Conservation (phyloP, 169 alveolate species). For the Amoebophrya sp. region DNA sequence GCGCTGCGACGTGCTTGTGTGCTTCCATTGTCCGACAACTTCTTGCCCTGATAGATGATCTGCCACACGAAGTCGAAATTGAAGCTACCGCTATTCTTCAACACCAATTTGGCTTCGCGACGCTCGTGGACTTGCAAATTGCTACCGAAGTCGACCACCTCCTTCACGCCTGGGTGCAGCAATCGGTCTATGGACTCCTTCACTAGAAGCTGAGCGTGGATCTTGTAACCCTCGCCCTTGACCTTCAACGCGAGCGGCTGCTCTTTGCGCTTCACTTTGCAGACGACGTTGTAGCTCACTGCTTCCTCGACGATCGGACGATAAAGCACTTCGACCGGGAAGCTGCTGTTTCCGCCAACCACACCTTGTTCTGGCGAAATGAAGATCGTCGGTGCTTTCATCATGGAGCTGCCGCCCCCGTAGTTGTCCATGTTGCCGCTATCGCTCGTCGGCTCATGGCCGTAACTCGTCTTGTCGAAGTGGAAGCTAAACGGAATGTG, state of each 20-base stretch:
- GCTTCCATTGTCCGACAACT: not conserved
- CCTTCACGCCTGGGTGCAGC: slow-evolving; percentile 38
- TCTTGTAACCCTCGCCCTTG: slow-evolving; percentile 71
- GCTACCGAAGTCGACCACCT: not conserved
- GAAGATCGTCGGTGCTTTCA: slow-evolving; percentile 24
- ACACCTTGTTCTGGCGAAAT: slow-evolving; percentile 38
- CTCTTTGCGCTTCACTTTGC: slow-evolving; percentile 76
- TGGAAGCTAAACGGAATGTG: slow-evolving; percentile 77
- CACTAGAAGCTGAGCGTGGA: slow-evolving; percentile 74
- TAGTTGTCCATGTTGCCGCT: slow-evolving; percentile 33
- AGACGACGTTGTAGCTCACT: slow-evolving; percentile 73
- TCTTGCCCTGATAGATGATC: slow-evolving; percentile 42
- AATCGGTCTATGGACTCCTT: slow-evolving; percentile 64
- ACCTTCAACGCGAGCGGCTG: slow-evolving; percentile 77
- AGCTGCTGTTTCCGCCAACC: slow-evolving; percentile 41
- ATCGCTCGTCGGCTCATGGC: slow-evolving; percentile 24
- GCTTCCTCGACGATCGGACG: slow-evolving; percentile 73
- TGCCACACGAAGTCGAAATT: slow-evolving; percentile 78
- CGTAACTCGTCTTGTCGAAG: slow-evolving; percentile 62
- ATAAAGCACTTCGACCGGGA: slow-evolving; percentile 69
- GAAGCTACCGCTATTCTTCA: slow-evolving; percentile 73
- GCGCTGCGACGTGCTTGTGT: not conserved
- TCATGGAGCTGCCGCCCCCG: not conserved
- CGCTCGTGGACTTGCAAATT: not conserved
- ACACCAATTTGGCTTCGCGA: slow-evolving; percentile 49